A percentile compares a stretch with the other conserved stretches of the same genome.
Evolutionary conservation across 208 protist species (phyloP).

Genomic region (Angomonas ambiguus): DNA sequence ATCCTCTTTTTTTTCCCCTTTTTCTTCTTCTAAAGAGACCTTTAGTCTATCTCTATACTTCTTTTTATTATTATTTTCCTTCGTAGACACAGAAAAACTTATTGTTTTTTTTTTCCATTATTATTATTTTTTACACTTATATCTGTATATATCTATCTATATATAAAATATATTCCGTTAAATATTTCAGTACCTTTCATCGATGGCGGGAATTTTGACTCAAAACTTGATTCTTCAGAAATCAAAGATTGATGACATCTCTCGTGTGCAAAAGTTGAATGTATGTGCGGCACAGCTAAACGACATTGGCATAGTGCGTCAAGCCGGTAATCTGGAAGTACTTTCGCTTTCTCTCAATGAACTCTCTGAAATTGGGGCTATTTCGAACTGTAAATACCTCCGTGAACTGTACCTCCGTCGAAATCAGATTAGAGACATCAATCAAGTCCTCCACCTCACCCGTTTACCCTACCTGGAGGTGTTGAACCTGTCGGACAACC

Average conservation of each 20-base stretch:
- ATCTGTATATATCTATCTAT: too few species aligned
- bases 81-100: neutral
- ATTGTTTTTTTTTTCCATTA: slow-evolving; percentile 5
- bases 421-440: slow-evolving; percentile 82
- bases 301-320: slow-evolving; percentile 78
- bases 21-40: slow-evolving; percentile 11
- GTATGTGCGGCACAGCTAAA: slow-evolving; percentile 78
- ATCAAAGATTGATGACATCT: slow-evolving; percentile 75
- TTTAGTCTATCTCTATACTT: slow-evolving; percentile 13
- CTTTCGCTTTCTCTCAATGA: slow-evolving; percentile 87
- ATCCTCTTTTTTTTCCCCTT: slow-evolving; percentile 19
- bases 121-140: too few species aligned
- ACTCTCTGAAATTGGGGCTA: slow-evolving; percentile 63
- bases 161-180: too few species aligned
- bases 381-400: slow-evolving; percentile 62
- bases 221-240: slow-evolving; percentile 78
- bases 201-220: slow-evolving; percentile 81
- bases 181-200: neutral
- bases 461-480: slow-evolving; percentile 59
- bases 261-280: slow-evolving; percentile 80
- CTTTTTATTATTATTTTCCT: slow-evolving; percentile 15
- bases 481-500: slow-evolving; percentile 81
- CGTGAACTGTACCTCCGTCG: slow-evolving; percentile 81
- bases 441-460: slow-evolving; percentile 83
- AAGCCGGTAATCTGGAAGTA: slow-evolving; percentile 68